phyloP scores from a whole-genome alignment of 305 asterid genomes.

The Solanum hybrid region DNA sequence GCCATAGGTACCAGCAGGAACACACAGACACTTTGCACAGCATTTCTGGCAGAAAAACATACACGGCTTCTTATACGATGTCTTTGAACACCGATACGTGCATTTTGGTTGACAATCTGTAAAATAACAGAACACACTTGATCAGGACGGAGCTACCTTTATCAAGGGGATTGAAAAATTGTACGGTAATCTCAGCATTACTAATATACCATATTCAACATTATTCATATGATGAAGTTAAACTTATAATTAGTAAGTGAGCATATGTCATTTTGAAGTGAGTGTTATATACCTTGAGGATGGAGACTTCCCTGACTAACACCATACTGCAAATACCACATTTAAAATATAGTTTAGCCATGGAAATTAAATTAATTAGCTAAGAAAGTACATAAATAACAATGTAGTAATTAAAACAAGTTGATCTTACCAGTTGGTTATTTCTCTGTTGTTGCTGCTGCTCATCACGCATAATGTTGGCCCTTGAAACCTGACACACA shows the following conservation, averaged over 20 bases:
- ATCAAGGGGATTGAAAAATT: neutral
- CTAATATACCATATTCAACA: neutral
- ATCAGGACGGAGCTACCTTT: neutral
- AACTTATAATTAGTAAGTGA: neutral
- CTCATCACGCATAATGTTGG: neutral
- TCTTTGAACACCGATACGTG: constrained; percentile 18
- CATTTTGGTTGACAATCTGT: constrained; percentile 23
- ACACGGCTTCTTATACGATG: constrained; percentile 23
- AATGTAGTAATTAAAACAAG: neutral
- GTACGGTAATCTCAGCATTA: neutral
- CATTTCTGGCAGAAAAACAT: constrained; percentile 31
- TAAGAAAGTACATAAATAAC: neutral
- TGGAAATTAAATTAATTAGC: neutral
- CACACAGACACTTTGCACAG: constrained; percentile 22
- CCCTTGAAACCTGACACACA: neutral
- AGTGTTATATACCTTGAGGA: constrained; percentile 1
- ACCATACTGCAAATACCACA: constrained; percentile 6
- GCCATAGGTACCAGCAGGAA: constrained; percentile 25
- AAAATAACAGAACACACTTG: neutral
- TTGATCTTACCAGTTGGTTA: neutral
- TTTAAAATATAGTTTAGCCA: neutral
- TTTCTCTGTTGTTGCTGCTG: neutral
- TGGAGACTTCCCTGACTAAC: constrained; percentile 5
- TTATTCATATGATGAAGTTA: neutral
- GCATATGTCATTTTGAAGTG: neutral